These are phyloP conservation scores for Xylaria sp. DNA, from an alignment of 2,329 filamentous ascomycete genomes.

Conservation along the genomic window DNA sequence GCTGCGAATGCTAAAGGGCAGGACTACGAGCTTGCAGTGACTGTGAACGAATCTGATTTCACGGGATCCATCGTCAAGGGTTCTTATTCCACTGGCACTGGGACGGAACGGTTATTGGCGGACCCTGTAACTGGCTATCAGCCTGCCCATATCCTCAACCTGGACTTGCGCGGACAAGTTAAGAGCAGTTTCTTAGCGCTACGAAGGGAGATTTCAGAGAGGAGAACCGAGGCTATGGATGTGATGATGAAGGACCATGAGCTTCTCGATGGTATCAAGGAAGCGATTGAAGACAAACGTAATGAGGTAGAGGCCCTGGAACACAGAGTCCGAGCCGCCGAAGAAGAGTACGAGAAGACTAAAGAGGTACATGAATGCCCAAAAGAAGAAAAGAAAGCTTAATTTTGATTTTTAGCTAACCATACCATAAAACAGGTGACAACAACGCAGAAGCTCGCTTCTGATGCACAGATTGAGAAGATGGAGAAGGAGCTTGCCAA, in stretches of 20 bases:
- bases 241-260: constrained; percentile 95
- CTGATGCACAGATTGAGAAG: constrained; percentile 95
- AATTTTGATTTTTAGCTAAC: constrained; percentile 33
- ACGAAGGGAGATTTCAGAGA: constrained; percentile 91
- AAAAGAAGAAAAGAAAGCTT: neutral
- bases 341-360: constrained; percentile 93
- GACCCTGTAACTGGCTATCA: constrained; percentile 89
- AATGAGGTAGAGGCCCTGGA: constrained; percentile 92
- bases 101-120: constrained; percentile 81
- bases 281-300: constrained; percentile 95
- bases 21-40: constrained; percentile 86
- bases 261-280: constrained; percentile 91
- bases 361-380: constrained; percentile 71
- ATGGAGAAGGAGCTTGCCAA: constrained; percentile 98
- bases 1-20: constrained; percentile 86
- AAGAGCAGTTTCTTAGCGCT: constrained; percentile 82
- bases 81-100: constrained; percentile 55
- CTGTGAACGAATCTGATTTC: constrained; percentile 85
- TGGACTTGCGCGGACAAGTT: constrained; percentile 85
- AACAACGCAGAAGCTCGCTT: constrained; percentile 85
- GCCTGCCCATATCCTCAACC: constrained; percentile 85
- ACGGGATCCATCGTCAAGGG: constrained; percentile 68
- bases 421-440: constrained; percentile 59
- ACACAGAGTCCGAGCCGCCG: constrained; percentile 86
- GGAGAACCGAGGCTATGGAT: constrained; percentile 83